phyloP scores from a whole-genome alignment of 2,329 filamentous ascomycete genomes.

The Epichloe gansuensis region DNA sequence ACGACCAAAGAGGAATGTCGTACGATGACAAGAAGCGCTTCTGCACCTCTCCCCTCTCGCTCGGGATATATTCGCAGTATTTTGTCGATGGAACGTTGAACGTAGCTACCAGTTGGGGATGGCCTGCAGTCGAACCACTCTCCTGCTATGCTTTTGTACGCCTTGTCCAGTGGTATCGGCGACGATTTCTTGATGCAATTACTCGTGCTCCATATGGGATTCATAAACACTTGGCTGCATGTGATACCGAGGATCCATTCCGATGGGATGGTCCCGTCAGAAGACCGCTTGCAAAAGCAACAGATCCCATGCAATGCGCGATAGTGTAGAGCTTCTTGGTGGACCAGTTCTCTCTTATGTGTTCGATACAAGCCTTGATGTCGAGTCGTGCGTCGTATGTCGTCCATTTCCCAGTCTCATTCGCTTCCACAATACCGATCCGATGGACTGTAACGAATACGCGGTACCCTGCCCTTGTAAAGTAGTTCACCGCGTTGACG shows the following conservation, averaged over 20 bases:
- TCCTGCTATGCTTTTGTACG: slow-evolving; percentile 37
- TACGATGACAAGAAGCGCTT: slow-evolving; percentile 49
- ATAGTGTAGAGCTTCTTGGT: slow-evolving; percentile 39
- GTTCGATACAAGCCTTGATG: slow-evolving; percentile 41
- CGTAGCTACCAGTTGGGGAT: slow-evolving; percentile 26
- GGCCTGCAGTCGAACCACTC: slow-evolving; percentile 44
- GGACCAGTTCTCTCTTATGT: slow-evolving; percentile 32
- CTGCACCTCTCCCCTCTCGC: slow-evolving; percentile 44
- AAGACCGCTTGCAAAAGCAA: slow-evolving; percentile 45
- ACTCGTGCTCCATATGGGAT: slow-evolving; percentile 43
- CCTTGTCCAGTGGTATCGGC: slow-evolving; percentile 34
- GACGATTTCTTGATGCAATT: slow-evolving; percentile 45
- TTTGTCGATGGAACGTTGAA: slow-evolving; percentile 43
- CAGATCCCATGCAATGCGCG: slow-evolving; percentile 52
- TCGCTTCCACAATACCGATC: slow-evolving; percentile 37
- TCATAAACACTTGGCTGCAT: slow-evolving; percentile 51
- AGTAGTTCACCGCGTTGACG: slow-evolving; percentile 52
- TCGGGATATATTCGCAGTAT: slow-evolving; percentile 45
- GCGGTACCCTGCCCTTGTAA: slow-evolving; percentile 46
- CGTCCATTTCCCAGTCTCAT: slow-evolving; percentile 41
- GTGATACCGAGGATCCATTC: slow-evolving; percentile 46
- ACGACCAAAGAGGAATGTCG: slow-evolving; percentile 47
- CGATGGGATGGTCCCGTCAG: slow-evolving; percentile 46
- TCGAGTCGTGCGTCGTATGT: slow-evolving; percentile 49
- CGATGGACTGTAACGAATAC: slow-evolving; percentile 47